Evolutionary conservation across 352 stramenopile genomes (phyloP), one percentile per base, ranked within the genome.

Genomic region (Globisporangium heterothallicum): DNA sequence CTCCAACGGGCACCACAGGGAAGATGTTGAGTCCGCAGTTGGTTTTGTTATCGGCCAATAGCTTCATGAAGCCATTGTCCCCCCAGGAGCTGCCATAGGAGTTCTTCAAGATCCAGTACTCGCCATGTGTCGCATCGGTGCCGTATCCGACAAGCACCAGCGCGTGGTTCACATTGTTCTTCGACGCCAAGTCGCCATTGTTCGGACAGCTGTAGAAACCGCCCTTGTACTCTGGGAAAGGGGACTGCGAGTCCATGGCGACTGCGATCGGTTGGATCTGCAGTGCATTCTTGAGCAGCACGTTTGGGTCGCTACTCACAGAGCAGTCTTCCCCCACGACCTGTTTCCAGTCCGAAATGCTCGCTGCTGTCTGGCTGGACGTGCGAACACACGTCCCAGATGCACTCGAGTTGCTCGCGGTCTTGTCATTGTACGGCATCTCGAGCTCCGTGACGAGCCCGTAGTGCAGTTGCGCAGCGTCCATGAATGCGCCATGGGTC

Each of bases 81-180:
- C 78, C 78, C 78, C 78, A 90, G 3, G 66, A 72, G 32, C 61
- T 72, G 19, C 74, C 74, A 64, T 90, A 90, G 42, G 78, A 90
- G 56, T 90, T 90, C 50, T 90, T 90, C 16, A 90, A 43, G 35
- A 90, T 84, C 78, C 78, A 90, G 58, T 88, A 90, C 63, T 88
- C 79, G 18, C 79, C 76, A 1, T 62, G 56, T 2, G 45, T 57
- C 0, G 56, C 26, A 34, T 86, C 74, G 12, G 63, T 36, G 25
- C 32, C 56, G 58, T 59, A 90, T 42, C 79, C 79, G 1, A 90
- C 79, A 21, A 90, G 73, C 36, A 90, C 13, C 27, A 90, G 55
- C n/a, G 76, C 76, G 43, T 90, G 76, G 52, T 90, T 86, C 47
- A 90, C 66, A 34, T 84, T 64, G 43, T 77, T 63, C 51, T 84